Conservation (phyloP, 2,329 filamentous ascomycete genomes). For the Aspergillus fumigatus region DNA sequence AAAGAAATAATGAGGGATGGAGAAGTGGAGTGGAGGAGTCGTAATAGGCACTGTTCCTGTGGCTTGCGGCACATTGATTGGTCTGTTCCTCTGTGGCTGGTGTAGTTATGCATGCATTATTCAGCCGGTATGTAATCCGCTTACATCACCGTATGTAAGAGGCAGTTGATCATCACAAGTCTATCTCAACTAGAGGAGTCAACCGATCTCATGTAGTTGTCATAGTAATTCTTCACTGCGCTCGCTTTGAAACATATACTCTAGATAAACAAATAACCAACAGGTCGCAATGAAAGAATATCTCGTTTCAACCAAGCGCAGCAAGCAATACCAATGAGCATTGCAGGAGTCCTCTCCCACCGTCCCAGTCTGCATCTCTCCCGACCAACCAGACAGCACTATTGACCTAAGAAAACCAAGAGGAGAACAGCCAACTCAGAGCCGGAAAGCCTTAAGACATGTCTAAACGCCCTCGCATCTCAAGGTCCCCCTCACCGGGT, state of each 20-base stretch:
- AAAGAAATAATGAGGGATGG: constrained; percentile 1
- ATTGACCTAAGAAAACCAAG: background rate
- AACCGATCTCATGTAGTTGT: background rate
- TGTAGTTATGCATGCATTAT: background rate
- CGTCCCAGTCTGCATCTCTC: background rate
- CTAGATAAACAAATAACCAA: background rate
- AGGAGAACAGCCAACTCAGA: background rate
- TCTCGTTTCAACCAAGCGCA: background rate
- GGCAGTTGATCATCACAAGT: background rate
- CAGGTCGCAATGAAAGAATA: background rate
- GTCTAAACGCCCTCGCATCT: constrained; percentile 58
- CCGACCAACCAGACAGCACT: background rate
- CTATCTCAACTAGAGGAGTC: constrained; percentile 2
- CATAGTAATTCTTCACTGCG: background rate
- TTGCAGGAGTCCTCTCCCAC: background rate
- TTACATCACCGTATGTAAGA: constrained; percentile 1
- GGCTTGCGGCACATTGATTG: constrained; percentile 9
- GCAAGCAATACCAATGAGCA: background rate
- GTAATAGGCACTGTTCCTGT: constrained; percentile 1
- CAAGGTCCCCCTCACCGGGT: constrained; percentile 40
- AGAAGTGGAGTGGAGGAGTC: constrained; percentile 3
- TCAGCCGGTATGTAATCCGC: background rate
- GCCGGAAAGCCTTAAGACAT: constrained; percentile 34
- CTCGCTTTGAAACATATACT: background rate
- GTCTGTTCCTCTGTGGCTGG: constrained; percentile 13